Conservation (phyloP, 148 eudicot genomes). For the Persicaria maculosa region DNA sequence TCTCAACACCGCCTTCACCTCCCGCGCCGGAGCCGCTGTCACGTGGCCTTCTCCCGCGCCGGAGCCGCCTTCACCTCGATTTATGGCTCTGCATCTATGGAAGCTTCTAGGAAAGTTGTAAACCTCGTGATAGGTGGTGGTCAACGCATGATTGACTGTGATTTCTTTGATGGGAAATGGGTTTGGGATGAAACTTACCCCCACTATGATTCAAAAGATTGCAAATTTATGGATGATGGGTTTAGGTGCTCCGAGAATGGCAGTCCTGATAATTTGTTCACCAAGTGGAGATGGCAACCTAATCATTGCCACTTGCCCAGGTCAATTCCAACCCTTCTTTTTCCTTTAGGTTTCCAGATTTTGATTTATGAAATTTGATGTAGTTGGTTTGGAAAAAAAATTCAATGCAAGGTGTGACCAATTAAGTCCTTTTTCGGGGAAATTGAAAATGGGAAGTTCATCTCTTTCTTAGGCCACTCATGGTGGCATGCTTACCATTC, state of each 20-base stretch:
- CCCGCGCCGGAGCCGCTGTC: not conserved
- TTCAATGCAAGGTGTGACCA: not conserved
- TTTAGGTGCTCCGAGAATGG: constrained; percentile 85
- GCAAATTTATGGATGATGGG: constrained; percentile 72
- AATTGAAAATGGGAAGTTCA: no score
- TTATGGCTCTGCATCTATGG: not conserved
- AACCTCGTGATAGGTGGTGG: no score
- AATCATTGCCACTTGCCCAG: constrained; percentile 80
- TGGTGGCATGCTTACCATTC: no score
- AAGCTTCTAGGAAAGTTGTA: not conserved
- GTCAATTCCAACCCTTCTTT: constrained; percentile 21
- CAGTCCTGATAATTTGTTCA: constrained; percentile 59
- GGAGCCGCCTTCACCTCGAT: no score
- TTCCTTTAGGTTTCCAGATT: not conserved
- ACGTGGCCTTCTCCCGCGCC: not conserved
- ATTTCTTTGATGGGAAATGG: constrained; percentile 87
- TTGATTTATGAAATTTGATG: not conserved
- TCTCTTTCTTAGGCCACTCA: no score
- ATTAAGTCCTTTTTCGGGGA: not conserved
- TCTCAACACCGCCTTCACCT: not conserved
- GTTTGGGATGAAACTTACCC: constrained; percentile 93
- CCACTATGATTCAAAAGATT: constrained; percentile 64
- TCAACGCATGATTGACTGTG: constrained; percentile 34
- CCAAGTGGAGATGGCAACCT: constrained; percentile 99
- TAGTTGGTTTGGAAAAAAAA: not conserved